Percentiles rank a stretch among this genome's conserved stretches.
phyloP scores from a whole-genome alignment of 1,139 yeast species.

The Arxiozyma bovina region DNA sequence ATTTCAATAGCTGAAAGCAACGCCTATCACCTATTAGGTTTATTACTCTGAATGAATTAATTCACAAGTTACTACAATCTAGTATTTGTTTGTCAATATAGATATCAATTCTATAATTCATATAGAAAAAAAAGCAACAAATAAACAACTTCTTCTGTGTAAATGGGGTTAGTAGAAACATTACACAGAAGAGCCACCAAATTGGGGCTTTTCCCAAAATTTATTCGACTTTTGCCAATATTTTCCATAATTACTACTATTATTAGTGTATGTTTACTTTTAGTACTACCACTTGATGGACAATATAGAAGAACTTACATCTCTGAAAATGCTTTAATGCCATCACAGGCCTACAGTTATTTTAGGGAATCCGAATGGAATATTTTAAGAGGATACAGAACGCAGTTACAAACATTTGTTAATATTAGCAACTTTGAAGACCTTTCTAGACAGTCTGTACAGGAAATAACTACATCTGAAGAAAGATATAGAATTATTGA shows the following conservation, averaged over 20 bases:
- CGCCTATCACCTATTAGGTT: too few relatives aligned
- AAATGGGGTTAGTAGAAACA: slow-evolving; percentile 54
- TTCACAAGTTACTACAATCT: too few relatives aligned
- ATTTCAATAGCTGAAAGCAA: too few relatives aligned
- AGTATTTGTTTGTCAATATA: too few relatives aligned
- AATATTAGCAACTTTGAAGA: slow-evolving; percentile 15
- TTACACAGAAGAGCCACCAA: slow-evolving; percentile 46
- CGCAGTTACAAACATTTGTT: slow-evolving; percentile 31
- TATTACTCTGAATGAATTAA: too few relatives aligned
- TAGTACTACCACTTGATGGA: slow-evolving; percentile 65
- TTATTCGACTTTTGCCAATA: slow-evolving; percentile 49
- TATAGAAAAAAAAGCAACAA: neutral
- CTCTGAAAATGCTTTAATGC: slow-evolving; percentile 94
- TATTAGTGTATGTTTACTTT: slow-evolving; percentile 58
- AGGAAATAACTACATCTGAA: slow-evolving; percentile 20
- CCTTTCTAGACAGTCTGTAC: neutral
- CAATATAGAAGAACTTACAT: slow-evolving; percentile 76
- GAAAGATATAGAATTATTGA: slow-evolving; percentile 41
- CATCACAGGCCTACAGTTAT: slow-evolving; percentile 88
- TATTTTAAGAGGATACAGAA: slow-evolving; percentile 71
- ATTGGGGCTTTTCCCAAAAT: slow-evolving; percentile 50
- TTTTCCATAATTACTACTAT: slow-evolving; percentile 54
- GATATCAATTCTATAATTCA: too few relatives aligned
- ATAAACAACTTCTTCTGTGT: neutral
- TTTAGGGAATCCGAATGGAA: slow-evolving; percentile 96